Conservation (phyloP, 768 basidiomycete genomes). For the Mycena latifolia region DNA sequence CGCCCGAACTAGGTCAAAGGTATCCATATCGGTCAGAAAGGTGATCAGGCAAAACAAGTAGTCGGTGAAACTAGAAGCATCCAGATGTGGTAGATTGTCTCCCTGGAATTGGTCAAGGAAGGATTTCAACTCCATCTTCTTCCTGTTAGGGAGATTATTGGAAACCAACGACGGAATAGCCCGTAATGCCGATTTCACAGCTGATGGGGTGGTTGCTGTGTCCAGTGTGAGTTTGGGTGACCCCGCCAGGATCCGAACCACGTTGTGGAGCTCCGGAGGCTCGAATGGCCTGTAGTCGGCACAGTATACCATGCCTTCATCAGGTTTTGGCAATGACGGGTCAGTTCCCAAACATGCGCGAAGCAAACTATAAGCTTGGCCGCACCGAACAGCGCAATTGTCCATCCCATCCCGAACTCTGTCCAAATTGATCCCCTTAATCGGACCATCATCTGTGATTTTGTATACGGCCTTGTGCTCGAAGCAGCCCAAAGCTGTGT, state of each 20-base stretch:
- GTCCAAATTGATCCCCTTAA: background rate
- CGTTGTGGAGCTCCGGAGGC: background rate
- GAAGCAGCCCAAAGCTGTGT: background rate
- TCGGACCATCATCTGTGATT: background rate
- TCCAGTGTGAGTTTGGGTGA: background rate
- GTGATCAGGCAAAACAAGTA: background rate
- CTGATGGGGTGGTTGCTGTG: background rate
- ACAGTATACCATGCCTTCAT: no score
- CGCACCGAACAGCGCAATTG: background rate
- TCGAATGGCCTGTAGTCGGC: background rate
- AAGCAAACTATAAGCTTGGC: background rate
- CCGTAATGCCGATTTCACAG: background rate
- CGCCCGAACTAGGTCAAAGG: background rate
- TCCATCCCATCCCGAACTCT: background rate
- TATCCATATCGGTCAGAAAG: background rate
- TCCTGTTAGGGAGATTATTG: background rate
- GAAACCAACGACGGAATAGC: background rate
- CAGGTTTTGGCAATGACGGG: no score
- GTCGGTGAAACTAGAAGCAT: background rate
- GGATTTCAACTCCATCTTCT: no score
- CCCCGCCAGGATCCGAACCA: background rate
- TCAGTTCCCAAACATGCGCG: background rate
- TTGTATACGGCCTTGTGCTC: background rate
- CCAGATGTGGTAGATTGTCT: background rate
- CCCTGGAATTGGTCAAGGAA: background rate